phyloP scores from a whole-genome alignment of 306 rosid genomes.

The Ormosia semicastrata region DNA sequence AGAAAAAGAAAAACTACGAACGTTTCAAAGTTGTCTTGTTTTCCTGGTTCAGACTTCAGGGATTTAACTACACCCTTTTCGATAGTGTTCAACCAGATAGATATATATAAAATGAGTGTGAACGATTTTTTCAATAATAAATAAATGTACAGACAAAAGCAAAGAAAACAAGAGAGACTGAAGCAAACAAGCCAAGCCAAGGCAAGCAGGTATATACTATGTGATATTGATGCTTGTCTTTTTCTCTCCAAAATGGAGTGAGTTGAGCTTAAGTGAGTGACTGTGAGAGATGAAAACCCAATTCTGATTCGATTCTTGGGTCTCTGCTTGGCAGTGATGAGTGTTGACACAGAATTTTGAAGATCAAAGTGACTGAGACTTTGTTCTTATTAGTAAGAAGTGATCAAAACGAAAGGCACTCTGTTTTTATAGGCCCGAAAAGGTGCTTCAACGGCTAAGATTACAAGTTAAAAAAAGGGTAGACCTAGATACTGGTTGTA shows the following conservation, averaged over 20 bases:
- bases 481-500: no score
- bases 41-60: constrained; percentile 19
- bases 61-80: constrained; percentile 35
- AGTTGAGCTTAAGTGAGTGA: constrained; percentile 1
- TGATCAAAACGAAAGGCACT: constrained; percentile 18
- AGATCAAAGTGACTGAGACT: constrained; percentile 47
- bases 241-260: no score
- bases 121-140: neutral
- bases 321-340: neutral
- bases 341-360: constrained; percentile 39
- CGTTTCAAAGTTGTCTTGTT: neutral
- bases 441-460: constrained; percentile 40
- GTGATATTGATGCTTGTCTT: neutral
- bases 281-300: constrained; percentile 40
- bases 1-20: neutral
- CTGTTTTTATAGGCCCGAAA: constrained; percentile 43
- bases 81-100: constrained; percentile 21
- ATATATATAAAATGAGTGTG: neutral
- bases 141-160: neutral
- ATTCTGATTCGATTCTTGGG: constrained; percentile 50
- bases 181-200: constrained; percentile 1
- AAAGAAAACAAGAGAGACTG: neutral
- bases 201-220: neutral
- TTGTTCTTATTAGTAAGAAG: constrained; percentile 41
- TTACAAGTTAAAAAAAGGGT: neutral